Percentiles rank a stretch among this genome's conserved stretches.
These are phyloP conservation scores for Ceratorhiza oryzae-sativae DNA, from an alignment of 1,284 basidiomycete genomes.

Conservation along the genomic window DNA sequence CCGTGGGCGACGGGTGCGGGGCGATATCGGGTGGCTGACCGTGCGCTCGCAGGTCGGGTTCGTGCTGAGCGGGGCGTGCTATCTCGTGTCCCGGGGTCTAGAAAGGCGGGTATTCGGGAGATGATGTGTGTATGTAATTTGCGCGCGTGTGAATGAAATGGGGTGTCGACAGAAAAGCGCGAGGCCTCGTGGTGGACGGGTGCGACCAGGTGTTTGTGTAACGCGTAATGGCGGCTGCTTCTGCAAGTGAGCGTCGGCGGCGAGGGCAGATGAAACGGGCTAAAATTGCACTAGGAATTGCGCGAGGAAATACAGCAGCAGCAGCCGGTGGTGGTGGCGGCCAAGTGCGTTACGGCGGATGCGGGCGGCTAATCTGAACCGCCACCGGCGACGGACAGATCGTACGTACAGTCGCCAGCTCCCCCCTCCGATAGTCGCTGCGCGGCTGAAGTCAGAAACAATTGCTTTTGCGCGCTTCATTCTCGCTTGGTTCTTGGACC, in stretches of 20 bases:
- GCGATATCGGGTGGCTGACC: constrained; percentile 11
- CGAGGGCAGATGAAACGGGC: neutral
- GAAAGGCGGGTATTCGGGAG: constrained; percentile 48
- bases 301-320: no score
- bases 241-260: neutral
- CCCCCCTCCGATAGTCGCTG: constrained; percentile 5
- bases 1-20: neutral
- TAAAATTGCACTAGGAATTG: no score
- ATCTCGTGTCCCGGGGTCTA: constrained; percentile 61
- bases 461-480: constrained; percentile 9
- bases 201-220: constrained; percentile 24
- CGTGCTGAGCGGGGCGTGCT: constrained; percentile 59
- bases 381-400: neutral
- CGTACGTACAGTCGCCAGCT: neutral
- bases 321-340: neutral
- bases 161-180: constrained; percentile 1
- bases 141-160: constrained; percentile 22
- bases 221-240: constrained; percentile 9
- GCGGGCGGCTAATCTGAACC: neutral
- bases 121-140: constrained; percentile 19
- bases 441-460: constrained; percentile 5
- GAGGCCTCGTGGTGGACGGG: constrained; percentile 26
- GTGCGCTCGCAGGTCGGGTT: constrained; percentile 55
- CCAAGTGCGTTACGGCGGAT: neutral
- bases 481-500: neutral